Conservation (phyloP, 2,329 filamentous ascomycete species). For the Albophoma yamanashiensis region DNA sequence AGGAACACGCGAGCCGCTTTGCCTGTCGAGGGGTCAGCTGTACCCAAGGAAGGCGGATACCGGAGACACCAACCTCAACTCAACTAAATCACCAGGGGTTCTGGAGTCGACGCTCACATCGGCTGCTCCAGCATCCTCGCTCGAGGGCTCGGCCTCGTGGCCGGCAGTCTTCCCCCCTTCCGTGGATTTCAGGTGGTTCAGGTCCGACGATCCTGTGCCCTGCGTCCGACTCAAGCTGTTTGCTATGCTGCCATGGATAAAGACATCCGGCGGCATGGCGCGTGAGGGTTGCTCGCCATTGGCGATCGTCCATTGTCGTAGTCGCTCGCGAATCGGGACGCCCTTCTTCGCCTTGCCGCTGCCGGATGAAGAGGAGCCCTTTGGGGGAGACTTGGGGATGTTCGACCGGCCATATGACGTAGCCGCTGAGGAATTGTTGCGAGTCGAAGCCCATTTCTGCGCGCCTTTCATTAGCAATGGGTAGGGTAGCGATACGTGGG, state of each 20-base stretch:
- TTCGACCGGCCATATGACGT: constrained; percentile 1
- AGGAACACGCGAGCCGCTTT: constrained; percentile 29
- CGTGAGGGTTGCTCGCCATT: constrained; percentile 17
- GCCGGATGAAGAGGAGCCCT: not conserved
- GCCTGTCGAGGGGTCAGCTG: constrained; percentile 6
- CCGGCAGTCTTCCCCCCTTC: constrained; percentile 12
- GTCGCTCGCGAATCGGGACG: constrained; percentile 25
- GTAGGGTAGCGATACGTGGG: too few relatives aligned
- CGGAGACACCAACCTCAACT: constrained; percentile 24
- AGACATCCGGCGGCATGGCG: constrained; percentile 12
- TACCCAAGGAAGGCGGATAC: not conserved
- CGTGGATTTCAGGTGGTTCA: constrained; percentile 16
- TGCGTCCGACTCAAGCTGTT: constrained; percentile 22
- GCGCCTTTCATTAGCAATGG: not conserved
- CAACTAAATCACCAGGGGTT: constrained; percentile 39
- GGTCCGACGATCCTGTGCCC: constrained; percentile 19
- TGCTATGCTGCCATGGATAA: constrained; percentile 14
- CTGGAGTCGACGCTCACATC: constrained; percentile 14
- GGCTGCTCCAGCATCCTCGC: constrained; percentile 13
- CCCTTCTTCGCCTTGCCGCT: not conserved
- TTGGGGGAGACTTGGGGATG: not conserved
- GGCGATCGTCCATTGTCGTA: constrained; percentile 29
- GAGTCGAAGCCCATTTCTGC: constrained; percentile 8
- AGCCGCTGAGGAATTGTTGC: not conserved
- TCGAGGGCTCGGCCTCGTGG: constrained; percentile 15